phyloP scores from a whole-genome alignment of 2,329 filamentous ascomycete species.

The Aspergillus neotritici region DNA sequence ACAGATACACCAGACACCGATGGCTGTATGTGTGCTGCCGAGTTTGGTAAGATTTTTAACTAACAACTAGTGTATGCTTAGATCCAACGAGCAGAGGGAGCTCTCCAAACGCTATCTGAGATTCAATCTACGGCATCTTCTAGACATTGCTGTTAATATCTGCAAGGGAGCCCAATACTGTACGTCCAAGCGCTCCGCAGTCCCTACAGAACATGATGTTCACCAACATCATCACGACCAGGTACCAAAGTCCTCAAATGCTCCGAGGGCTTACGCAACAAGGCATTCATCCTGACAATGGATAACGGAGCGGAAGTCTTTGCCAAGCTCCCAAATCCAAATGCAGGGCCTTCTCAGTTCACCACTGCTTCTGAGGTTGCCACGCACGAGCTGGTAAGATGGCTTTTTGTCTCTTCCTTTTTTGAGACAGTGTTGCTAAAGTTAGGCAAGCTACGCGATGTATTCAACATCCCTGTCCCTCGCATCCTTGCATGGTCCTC shows the following conservation, averaged over 20 bases:
- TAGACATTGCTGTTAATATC: constrained; percentile 20
- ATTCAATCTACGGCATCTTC: constrained; percentile 24
- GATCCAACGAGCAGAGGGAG: constrained; percentile 25
- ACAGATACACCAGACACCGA: no score
- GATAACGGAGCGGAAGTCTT: constrained; percentile 25
- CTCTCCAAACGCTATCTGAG: constrained; percentile 24
- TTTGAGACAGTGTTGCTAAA: no score
- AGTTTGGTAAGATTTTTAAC: no score
- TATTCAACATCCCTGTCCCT: constrained; percentile 15
- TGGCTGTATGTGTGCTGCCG: no score
- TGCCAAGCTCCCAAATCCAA: constrained; percentile 26
- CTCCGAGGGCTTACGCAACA: constrained; percentile 28
- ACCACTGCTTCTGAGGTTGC: constrained; percentile 23
- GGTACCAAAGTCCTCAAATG: constrained; percentile 27
- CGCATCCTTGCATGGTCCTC: constrained; percentile 17
- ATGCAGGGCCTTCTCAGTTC: constrained; percentile 19
- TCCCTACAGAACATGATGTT: neutral
- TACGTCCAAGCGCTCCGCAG: constrained; percentile 7
- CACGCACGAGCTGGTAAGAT: constrained; percentile 21
- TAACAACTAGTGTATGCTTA: no score
- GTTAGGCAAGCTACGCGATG: constrained; percentile 16
- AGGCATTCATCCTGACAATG: constrained; percentile 34
- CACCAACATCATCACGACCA: constrained; percentile 2
- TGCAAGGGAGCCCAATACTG: constrained; percentile 23
- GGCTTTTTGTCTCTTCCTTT: no score